Evolutionary conservation across 352 stramenopile species (phyloP).

Genomic region (Peronospora farinosa): DNA sequence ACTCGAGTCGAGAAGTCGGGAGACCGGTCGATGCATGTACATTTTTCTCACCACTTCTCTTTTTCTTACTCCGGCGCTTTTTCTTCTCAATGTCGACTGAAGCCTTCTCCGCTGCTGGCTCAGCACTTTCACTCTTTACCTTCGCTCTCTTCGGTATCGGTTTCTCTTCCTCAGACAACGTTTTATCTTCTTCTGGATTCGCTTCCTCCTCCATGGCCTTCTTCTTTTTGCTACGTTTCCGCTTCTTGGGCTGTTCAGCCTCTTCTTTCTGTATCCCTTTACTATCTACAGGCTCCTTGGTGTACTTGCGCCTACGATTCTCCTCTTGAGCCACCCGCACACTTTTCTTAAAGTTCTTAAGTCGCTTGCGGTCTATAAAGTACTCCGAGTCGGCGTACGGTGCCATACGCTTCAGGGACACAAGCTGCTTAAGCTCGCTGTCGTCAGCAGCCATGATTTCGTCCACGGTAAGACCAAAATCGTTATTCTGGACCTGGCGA

Average conservation of each 20-base stretch:
- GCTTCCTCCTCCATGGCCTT: slow-evolving; percentile 17
- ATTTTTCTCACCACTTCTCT: slow-evolving; percentile 47
- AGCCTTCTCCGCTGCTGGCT: slow-evolving; percentile 11
- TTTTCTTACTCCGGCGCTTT: slow-evolving; percentile 53
- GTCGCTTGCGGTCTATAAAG: slow-evolving; percentile 53
- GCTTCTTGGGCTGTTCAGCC: slow-evolving; percentile 39
- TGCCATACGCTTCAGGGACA: slow-evolving; percentile 96
- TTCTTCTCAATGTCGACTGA: slow-evolving; percentile 25
- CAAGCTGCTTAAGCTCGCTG: slow-evolving; percentile 92
- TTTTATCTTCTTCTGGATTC: slow-evolving; percentile 17
- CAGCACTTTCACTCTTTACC: slow-evolving; percentile 10
- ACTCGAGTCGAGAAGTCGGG: slow-evolving; percentile 71
- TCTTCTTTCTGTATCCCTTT: slow-evolving; percentile 14
- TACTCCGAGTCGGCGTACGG: slow-evolving; percentile 90
- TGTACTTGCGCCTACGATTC: slow-evolving; percentile 33
- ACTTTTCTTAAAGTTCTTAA: slow-evolving; percentile 73
- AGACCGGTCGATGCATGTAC: slow-evolving; percentile 46
- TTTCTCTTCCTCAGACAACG: slow-evolving; percentile 4
- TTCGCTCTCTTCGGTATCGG: slow-evolving; percentile 33
- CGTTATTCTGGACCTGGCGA: slow-evolving; percentile 89
- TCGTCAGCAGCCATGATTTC: slow-evolving; percentile 97
- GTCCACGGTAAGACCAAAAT: slow-evolving; percentile 94
- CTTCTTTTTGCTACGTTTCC: slow-evolving; percentile 68
- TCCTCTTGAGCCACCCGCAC: slow-evolving; percentile 35
- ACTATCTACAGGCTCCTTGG: slow-evolving; percentile 18